These are phyloP conservation scores for Metarhizium guizhouense DNA, from an alignment of 2,329 filamentous ascomycete species.

Conservation along the genomic window DNA sequence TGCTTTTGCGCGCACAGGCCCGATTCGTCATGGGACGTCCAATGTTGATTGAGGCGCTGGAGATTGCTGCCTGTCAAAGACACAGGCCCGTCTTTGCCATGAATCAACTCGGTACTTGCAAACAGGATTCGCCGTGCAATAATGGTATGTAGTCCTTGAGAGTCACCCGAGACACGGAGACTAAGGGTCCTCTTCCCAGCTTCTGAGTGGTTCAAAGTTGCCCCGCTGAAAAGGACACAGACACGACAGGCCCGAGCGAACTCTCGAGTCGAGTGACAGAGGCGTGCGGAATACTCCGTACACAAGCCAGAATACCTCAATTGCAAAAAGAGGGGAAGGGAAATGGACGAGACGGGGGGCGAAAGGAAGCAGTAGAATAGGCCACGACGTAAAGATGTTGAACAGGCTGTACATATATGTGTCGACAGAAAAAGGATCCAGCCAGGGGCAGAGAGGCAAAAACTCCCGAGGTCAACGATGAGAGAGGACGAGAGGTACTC, in stretches of 20 bases:
- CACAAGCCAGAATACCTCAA: not conserved
- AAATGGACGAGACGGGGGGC: not conserved
- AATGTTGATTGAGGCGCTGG: not conserved
- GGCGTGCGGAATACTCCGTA: not conserved
- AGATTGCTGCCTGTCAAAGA: not conserved
- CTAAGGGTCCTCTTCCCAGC: not conserved
- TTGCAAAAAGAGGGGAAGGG: not conserved
- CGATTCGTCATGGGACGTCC: not conserved
- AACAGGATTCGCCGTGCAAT: not conserved
- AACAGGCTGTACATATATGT: not conserved
- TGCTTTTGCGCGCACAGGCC: constrained; percentile 1
- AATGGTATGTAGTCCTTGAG: not conserved
- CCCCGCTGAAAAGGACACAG: constrained; percentile 2
- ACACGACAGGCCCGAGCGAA: not conserved
- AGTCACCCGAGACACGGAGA: constrained; percentile 6
- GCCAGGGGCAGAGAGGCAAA: not conserved
- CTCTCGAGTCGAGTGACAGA: not conserved
- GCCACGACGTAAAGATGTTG: not conserved
- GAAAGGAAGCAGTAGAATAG: not conserved
- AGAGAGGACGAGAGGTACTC: not conserved
- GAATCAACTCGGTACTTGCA: not conserved
- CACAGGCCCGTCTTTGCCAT: not conserved
- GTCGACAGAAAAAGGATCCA: not conserved
- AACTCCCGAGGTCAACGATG: not conserved
- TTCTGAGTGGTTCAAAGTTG: not conserved